Evolutionary conservation across 805 yeast species (phyloP).

Genomic region (Ogataea ramenticola): DNA sequence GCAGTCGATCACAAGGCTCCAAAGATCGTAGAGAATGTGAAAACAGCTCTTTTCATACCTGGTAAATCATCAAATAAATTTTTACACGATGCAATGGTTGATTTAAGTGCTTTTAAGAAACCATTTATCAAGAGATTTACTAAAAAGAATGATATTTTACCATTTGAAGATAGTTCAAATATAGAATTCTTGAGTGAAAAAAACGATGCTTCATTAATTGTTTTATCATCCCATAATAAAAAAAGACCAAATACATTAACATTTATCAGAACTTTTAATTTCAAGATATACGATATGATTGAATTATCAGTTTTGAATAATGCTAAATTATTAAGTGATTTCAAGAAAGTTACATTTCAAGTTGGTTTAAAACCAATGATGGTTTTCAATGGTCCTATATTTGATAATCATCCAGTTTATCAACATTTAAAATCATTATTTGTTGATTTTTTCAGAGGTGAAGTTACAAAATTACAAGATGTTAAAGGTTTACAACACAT

Average conservation of each 20-base stretch:
- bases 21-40: constrained; percentile 82
- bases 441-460: constrained; percentile 86
- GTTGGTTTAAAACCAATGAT: constrained; percentile 94
- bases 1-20: constrained; percentile 86
- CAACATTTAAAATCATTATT: constrained; percentile 82
- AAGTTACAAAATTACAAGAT: constrained; percentile 73
- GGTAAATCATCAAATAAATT: constrained; percentile 76
- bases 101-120: constrained; percentile 82
- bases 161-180: constrained; percentile 83
- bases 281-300: constrained; percentile 87
- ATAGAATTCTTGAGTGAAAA: constrained; percentile 92
- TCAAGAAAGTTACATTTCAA: constrained; percentile 71
- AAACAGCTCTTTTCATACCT: constrained; percentile 85
- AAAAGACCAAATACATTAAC: constrained; percentile 90
- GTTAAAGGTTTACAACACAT: constrained; percentile 93
- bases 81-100: constrained; percentile 84
- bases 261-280: constrained; percentile 84
- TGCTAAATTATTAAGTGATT: constrained; percentile 69
- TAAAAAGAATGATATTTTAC: constrained; percentile 82
- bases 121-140: constrained; percentile 83
- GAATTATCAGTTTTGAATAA: constrained; percentile 71
- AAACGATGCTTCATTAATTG: constrained; percentile 83
- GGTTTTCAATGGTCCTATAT: constrained; percentile 84
- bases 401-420: constrained; percentile 82
- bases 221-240: constrained; percentile 72